These are phyloP conservation scores for Mortierella sp. DNA, from an alignment of 371 early-diverging fungal genomes.

Conservation along the genomic window DNA sequence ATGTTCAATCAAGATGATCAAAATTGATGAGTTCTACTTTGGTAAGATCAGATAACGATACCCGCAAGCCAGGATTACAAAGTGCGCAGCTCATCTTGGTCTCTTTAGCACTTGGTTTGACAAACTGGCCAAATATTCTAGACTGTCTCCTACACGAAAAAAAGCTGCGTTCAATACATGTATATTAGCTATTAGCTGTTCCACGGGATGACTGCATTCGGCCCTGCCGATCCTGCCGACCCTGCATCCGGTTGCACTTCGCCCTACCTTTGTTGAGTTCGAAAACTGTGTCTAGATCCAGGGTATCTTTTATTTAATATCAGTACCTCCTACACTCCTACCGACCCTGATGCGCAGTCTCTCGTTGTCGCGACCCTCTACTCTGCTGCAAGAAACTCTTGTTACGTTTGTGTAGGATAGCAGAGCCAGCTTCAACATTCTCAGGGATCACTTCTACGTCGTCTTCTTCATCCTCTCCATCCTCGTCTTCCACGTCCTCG, in stretches of 20 bases:
- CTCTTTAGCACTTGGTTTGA: too few relatives aligned
- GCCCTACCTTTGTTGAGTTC: not conserved
- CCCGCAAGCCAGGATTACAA: too few relatives aligned
- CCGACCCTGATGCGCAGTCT: not conserved
- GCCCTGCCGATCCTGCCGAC: slow-evolving; percentile 2
- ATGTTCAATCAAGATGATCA: too few relatives aligned
- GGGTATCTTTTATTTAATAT: too few relatives aligned
- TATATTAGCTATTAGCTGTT: not conserved
- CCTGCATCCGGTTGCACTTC: slow-evolving; percentile 3
- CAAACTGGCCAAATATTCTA: too few relatives aligned
- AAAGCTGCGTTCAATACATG: too few relatives aligned
- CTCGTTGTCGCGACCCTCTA: not conserved
- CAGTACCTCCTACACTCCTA: not conserved
- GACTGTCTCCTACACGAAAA: too few relatives aligned
- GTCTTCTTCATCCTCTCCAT: not conserved
- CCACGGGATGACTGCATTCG: not conserved
- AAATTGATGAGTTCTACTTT: too few relatives aligned
- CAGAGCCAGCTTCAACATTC: not conserved
- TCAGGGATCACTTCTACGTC: not conserved
- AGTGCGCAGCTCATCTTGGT: not conserved
- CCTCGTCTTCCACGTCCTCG: not conserved
- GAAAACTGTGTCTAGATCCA: not conserved
- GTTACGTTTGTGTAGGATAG: not conserved
- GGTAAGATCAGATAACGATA: too few relatives aligned
- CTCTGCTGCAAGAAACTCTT: not conserved